Percentiles rank a stretch among this genome's conserved stretches.
Conservation (phyloP, 2,329 filamentous ascomycete genomes). For the Cladophialophora psammophila region DNA sequence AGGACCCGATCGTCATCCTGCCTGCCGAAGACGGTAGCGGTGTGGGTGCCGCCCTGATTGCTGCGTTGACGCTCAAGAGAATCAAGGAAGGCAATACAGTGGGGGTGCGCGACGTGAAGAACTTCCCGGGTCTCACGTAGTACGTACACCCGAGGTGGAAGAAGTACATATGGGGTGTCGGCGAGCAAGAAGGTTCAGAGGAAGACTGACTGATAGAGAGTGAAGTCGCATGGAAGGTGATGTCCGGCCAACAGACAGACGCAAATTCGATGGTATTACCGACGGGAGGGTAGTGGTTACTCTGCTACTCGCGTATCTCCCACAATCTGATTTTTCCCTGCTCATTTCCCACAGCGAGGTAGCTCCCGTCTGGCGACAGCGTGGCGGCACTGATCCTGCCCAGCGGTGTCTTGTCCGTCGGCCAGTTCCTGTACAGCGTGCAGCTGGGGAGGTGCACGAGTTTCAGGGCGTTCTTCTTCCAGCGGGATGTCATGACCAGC, state of each 20-base stretch:
- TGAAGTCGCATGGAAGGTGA: too few relatives aligned
- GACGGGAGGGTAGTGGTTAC: background rate
- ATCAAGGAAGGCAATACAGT: conserved; percentile 65
- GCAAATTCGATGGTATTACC: background rate
- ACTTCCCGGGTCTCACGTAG: conserved; percentile 41
- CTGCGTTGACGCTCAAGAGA: conserved; percentile 71
- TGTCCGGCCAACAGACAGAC: background rate
- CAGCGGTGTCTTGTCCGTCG: conserved; percentile 85
- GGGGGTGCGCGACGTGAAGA: conserved; percentile 62
- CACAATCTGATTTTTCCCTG: conserved; percentile 86
- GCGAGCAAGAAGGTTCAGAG: background rate
- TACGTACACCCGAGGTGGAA: background rate
- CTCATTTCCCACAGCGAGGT: conserved; percentile 85
- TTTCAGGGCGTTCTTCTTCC: conserved; percentile 86
- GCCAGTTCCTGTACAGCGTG: conserved; percentile 97
- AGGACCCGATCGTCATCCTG: conserved; percentile 86
- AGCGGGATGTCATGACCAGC: conserved; percentile 81
- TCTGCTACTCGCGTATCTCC: conserved; percentile 74
- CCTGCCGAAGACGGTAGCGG: conserved; percentile 95
- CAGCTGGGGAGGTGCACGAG: conserved; percentile 90
- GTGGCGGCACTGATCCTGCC: conserved; percentile 80
- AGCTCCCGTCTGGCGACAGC: conserved; percentile 35
- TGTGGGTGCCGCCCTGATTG: conserved; percentile 96
- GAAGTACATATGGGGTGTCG: background rate
- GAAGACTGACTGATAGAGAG: background rate